Percentiles rank a stretch among this genome's conserved stretches.
These are phyloP conservation scores for Apophysomyces ossiformis DNA, from an alignment of 371 early-diverging fungal species.

Conservation along the genomic window DNA sequence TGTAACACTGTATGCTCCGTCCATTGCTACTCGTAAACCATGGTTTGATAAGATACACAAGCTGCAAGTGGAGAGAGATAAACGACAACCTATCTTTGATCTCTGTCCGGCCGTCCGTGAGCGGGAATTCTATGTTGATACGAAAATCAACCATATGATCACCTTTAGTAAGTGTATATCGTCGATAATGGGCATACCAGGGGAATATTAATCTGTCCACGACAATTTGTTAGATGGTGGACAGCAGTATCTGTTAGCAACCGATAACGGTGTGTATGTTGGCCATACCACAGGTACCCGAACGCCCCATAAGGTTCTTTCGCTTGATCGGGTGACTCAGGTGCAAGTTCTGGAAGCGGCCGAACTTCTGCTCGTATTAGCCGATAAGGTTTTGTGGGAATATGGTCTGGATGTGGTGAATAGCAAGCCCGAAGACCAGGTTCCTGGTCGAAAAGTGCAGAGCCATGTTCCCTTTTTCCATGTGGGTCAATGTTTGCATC, in stretches of 20 bases:
- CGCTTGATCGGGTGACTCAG: slow-evolving; percentile 37
- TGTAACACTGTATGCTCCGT: slow-evolving; percentile 75
- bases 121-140: slow-evolving; percentile 24
- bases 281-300: slow-evolving; percentile 33
- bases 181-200: not conserved
- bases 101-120: slow-evolving; percentile 40
- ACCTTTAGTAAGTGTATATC: slow-evolving; percentile 42
- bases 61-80: slow-evolving; percentile 64
- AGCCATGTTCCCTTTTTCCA: slow-evolving; percentile 46
- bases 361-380: slow-evolving; percentile 41
- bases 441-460: slow-evolving; percentile 36
- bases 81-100: slow-evolving; percentile 64
- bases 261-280: slow-evolving; percentile 50
- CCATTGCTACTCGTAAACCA: slow-evolving; percentile 74
- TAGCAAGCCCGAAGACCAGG: slow-evolving; percentile 37
- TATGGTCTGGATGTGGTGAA: slow-evolving; percentile 43
- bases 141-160: slow-evolving; percentile 40
- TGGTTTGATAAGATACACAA: slow-evolving; percentile 85
- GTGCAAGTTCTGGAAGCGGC: slow-evolving; percentile 43
- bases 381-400: slow-evolving; percentile 45
- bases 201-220: not conserved
- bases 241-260: slow-evolving; percentile 46
- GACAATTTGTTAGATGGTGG: slow-evolving; percentile 32
- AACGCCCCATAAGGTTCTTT: slow-evolving; percentile 38
- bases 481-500: slow-evolving; percentile 39